phyloP scores from a whole-genome alignment of 1,139 yeast species.

The Yamadazyma songkhlaensis region DNA sequence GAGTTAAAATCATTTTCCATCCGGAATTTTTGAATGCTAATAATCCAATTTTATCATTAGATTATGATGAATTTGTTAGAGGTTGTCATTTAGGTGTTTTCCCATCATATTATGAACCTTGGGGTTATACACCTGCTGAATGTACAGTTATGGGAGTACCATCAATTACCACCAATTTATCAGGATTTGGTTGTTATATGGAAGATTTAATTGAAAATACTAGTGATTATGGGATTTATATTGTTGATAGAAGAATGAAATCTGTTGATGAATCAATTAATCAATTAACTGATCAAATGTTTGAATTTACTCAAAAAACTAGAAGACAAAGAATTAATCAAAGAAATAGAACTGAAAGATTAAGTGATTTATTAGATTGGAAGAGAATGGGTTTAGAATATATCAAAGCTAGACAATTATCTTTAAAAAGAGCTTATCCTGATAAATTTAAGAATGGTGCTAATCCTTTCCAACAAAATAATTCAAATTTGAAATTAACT shows the following conservation, averaged over 20 bases:
- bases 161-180: constrained; percentile 92
- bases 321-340: constrained; percentile 97
- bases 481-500: constrained; percentile 65
- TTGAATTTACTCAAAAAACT: constrained; percentile 80
- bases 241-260: constrained; percentile 92
- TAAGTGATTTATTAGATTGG: constrained; percentile 94
- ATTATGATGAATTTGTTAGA: constrained; percentile 95
- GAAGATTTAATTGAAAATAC: constrained; percentile 95
- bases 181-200: constrained; percentile 99
- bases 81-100: constrained; percentile 98
- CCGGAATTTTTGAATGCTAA: constrained; percentile 95
- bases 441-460: constrained; percentile 66
- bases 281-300: constrained; percentile 88
- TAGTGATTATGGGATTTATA: constrained; percentile 93
- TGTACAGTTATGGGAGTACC: constrained; percentile 99
- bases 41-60: constrained; percentile 89
- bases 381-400: constrained; percentile 97
- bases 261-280: constrained; percentile 92
- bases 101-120: constrained; percentile 98
- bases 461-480: constrained; percentile 56
- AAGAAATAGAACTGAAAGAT: constrained; percentile 93
- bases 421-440: constrained; percentile 92
- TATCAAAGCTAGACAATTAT: constrained; percentile 89
- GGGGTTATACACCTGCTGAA: constrained; percentile 99
- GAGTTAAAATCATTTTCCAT: constrained; percentile 95